Conservation (phyloP, 495 filamentous ascomycete genomes). For the Geoglossum glabrum region DNA sequence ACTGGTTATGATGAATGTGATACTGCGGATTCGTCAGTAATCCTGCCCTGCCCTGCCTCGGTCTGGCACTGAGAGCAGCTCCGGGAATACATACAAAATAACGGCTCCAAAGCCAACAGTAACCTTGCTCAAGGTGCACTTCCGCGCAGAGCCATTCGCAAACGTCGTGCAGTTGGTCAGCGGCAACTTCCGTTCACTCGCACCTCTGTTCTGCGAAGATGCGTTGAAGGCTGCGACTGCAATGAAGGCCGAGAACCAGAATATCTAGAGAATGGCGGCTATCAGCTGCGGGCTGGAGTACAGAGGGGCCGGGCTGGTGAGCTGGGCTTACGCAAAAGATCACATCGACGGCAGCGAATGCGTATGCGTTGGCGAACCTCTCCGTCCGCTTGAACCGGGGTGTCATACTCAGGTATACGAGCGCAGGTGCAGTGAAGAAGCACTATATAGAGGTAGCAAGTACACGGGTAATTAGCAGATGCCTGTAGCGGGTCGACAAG, state of each 20-base stretch:
- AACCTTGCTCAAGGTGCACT: conserved; percentile 56
- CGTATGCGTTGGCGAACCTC: conserved; percentile 64
- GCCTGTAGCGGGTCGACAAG: not conserved
- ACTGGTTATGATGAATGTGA: conserved; percentile 53
- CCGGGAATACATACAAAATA: conserved; percentile 43
- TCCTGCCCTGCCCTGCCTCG: not conserved
- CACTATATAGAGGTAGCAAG: conserved; percentile 22
- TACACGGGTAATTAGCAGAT: not conserved
- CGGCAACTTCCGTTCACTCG: conserved; percentile 11
- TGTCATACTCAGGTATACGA: conserved; percentile 67
- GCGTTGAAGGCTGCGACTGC: conserved; percentile 51
- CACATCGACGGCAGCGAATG: conserved; percentile 52
- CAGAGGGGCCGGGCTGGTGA: not conserved
- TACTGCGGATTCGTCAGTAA: conserved; percentile 26
- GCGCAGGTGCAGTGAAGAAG: conserved; percentile 62
- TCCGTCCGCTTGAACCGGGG: conserved; percentile 68
- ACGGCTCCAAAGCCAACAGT: conserved; percentile 62
- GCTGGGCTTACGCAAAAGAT: conserved; percentile 30
- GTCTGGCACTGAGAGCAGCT: not conserved
- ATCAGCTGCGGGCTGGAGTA: not conserved
- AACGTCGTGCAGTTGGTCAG: conserved; percentile 27
- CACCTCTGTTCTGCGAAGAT: conserved; percentile 16
- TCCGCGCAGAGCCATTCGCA: conserved; percentile 29
- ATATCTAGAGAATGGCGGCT: conserved; percentile 19
- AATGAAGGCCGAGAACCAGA: conserved; percentile 76